Evolutionary conservation across 2,329 filamentous ascomycete genomes (phyloP).

Genomic region (Exophiala dermatitidis): DNA sequence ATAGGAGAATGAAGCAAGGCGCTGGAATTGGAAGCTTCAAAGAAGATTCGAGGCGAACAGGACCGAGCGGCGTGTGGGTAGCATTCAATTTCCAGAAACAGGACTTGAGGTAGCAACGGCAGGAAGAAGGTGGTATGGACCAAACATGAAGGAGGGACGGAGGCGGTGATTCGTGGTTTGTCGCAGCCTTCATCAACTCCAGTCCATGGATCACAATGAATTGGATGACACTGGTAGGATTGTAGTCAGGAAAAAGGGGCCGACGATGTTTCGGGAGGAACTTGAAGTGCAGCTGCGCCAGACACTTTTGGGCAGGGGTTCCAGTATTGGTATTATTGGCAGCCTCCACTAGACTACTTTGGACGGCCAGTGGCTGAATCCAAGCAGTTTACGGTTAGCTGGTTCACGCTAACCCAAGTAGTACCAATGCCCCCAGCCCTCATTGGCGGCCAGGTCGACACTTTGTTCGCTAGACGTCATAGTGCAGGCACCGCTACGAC

Average conservation of each 20-base stretch:
- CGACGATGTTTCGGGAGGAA: neutral
- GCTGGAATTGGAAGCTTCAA: neutral
- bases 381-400: too few species aligned
- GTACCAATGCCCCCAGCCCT: too few species aligned
- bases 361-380: too few species aligned
- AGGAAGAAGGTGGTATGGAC: neutral
- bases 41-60: neutral
- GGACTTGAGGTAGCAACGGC: neutral
- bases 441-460: neutral
- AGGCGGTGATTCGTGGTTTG: neutral
- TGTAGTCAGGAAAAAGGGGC: neutral
- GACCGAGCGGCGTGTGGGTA: neutral
- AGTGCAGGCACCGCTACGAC: neutral
- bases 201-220: neutral
- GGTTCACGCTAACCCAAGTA: too few species aligned
- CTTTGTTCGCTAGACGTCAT: constrained; percentile 5
- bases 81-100: neutral
- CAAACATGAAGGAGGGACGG: neutral
- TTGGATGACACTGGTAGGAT: neutral
- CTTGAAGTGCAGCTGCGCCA: neutral
- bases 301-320: neutral
- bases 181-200: neutral
- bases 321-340: too few species aligned
- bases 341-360: too few species aligned
- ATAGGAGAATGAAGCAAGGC: too few species aligned